Base-by-base conservation (phyloP, 768 basidiomycete species). In the Russula emetica region DNA sequence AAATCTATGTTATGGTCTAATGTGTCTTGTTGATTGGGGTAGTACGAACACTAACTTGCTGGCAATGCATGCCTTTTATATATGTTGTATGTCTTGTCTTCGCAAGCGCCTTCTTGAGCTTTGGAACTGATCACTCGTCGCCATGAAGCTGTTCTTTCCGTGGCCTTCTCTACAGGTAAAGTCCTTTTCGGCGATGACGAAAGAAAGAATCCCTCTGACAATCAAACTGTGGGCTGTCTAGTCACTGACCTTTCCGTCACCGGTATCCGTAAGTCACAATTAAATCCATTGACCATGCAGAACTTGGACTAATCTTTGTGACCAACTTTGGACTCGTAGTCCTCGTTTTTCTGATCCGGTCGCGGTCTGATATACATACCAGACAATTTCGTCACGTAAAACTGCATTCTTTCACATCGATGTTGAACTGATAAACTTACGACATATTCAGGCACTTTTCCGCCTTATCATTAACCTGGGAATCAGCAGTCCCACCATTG, bases 401-500 rank as follows among this genome's bases (percentile, higher is more conserved):
- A 9, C 47, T 20, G 7, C 18, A 26, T 55, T 16, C 40, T 32
- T 5, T 9, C 14, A 14, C 40, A 28, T 28, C n/a, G 18, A 7
- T 11, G 20, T 52, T 52, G 16, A 22, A 5, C 24, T 18, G 38
- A 40, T 8, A 24, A 16, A n/a, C 42, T 57, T 42, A 47, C 24
- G 7, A 5, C 20, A 30, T 52, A n/a, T 10, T 9, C n/a, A 65
- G 64, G 40, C 61, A 11, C 24, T 42, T 30, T 62, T 55, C 13
- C 67, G 67, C 0, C 62, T 73, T 2, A 69, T 70, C 0, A 45
- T 61, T 1, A 58, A 68, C 70, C 3, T 73, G 72, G 72, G 72
- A 73, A 53, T 70, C 72, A 0, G 72, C 72, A 1, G 18, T 73
- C 18, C 71, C 69, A 2, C 72, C 72, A 6, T 72, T 69, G 44